Conservation (phyloP, 768 basidiomycete species). For the Hericium coralloides region DNA sequence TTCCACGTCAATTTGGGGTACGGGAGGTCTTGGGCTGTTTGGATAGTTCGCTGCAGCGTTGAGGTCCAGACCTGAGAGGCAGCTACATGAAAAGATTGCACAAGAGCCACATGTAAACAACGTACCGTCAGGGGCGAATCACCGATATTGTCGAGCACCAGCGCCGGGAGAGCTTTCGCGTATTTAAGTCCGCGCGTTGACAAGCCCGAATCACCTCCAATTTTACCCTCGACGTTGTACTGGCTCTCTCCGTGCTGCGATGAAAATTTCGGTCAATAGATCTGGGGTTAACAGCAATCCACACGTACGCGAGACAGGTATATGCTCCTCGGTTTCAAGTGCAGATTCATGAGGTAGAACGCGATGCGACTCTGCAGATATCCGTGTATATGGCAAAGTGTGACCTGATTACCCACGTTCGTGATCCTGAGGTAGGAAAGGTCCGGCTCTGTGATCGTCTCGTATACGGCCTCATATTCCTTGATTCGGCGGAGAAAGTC, state of each 20-base stretch:
- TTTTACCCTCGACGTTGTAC: slow-evolving; percentile 93
- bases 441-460: slow-evolving; percentile 87
- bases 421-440: slow-evolving; percentile 87
- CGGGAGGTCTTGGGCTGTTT: slow-evolving; percentile 75
- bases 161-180: slow-evolving; percentile 71
- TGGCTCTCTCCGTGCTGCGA: slow-evolving; percentile 93
- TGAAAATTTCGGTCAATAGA: slow-evolving; percentile 5
- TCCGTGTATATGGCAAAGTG: slow-evolving; percentile 79
- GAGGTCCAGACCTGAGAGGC: slow-evolving; percentile 95
- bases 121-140: slow-evolving; percentile 77
- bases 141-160: slow-evolving; percentile 88
- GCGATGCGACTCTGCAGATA: slow-evolving; percentile 96
- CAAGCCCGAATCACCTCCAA: slow-evolving; percentile 92
- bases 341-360: slow-evolving; percentile 97
- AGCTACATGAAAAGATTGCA: not conserved
- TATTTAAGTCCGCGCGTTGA: slow-evolving; percentile 83
- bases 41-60: slow-evolving; percentile 87
- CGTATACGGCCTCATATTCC: slow-evolving; percentile 92
- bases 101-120: not conserved
- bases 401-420: slow-evolving; percentile 89
- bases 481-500: slow-evolving; percentile 90
- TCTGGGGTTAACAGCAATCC: not conserved
- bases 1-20: slow-evolving; percentile 98
- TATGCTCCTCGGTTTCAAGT: slow-evolving; percentile 93
- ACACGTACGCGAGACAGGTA: slow-evolving; percentile 83